Evolutionary conservation across 2,329 filamentous ascomycete species (phyloP), one percentile per base, ranked within the genome.

Genomic region (Westerdykella aurantiaca): DNA sequence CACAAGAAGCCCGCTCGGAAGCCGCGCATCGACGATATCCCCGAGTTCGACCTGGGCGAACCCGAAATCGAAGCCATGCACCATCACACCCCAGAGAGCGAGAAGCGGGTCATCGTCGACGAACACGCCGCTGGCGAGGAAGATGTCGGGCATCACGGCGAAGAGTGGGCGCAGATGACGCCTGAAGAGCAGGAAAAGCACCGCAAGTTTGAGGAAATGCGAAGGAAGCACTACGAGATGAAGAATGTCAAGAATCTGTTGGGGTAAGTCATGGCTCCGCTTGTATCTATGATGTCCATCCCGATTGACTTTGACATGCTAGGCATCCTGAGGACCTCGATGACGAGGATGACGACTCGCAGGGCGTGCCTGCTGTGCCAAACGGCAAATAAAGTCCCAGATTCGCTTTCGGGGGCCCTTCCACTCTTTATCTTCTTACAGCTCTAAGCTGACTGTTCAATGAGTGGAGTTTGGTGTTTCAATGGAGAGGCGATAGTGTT

Each of bases 221-320:
- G 93, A 61, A 96, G 93, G 82, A 91, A 83, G 74, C 93, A 98
- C 70, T 98, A 98, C 70, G 93, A 98, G 76, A 98, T 98, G 93
- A 88, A 81, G 72, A 86, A 93, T 62, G 89, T 96, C 46, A 95
- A 93, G 60, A 80, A 83, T 60, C 71, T 97, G 42, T 79, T 98
- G 52, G 90, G 88, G 82, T 84, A 68, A 37, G 61, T 55, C 12
- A 31, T 37, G n/a, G 13, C 39, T 9, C 25, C 12, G 35, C 21
- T 13, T 10, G 12, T n/a, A 31, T 17, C 31, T 6, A 10, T 21
- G 10, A 22, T 31, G 13, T 34, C 12, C 23, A 38, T 12, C n/a
- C 25, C 34, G 17, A 38, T 37, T 48, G 40, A 50, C 37, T 42
- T 12, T 46, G 34, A 38, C 21, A 34, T 25, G 39, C 44, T 21